Evolutionary conservation across 116 monocot genomes (phyloP), one percentile per base, ranked within the genome.

Genomic region (Phalaenopsis hybrid): DNA sequence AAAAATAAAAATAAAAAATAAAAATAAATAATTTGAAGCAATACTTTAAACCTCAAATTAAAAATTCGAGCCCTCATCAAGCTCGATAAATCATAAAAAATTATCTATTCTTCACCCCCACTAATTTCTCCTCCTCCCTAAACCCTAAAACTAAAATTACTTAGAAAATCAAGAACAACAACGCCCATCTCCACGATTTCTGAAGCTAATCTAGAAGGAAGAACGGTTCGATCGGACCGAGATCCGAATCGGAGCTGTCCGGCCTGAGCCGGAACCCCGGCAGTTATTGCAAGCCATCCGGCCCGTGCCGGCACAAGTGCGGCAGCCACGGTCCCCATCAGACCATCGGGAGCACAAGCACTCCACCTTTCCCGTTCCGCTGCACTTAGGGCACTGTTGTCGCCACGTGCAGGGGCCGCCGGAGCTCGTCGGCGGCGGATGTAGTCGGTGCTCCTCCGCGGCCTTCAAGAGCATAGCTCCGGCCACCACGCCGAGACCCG

Each of bases 341-440:
- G 97, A 93, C 94, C 97, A 97, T 31, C 93, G 84, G 2, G 89
- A 57, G 87, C 97, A 97, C 43, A 94, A 43, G 85, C 96, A 97
- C 12, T 86, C 57, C 41, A 92, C 88, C 34, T 90, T 88, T 11
- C 96, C 96, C 23, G 92, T 89, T 25, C 96, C 96, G 84, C 91
- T 88, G 86, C 96, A 97, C 37, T 82, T 86, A 6, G 87, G 48
- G 67, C 96, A 94, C 41, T 89, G 85, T 20, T 84, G 85, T 80
- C 78, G 75, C 55, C 87, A 83, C 48, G 51, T 51, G 3, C 52
- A 25, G 37, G 80, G 76, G 78, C 51, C 77, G 9, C 52, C 51
- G 37, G 80, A 76, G 78, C 83, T 85, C 88, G 86, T 83, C 51
- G 80, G 75, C 61, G 75, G 76, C 49, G 78, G 57, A 21, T 83